Evolutionary conservation across 1,284 basidiomycete species (phyloP).

Genomic region (Fomitopsis pinicola): DNA sequence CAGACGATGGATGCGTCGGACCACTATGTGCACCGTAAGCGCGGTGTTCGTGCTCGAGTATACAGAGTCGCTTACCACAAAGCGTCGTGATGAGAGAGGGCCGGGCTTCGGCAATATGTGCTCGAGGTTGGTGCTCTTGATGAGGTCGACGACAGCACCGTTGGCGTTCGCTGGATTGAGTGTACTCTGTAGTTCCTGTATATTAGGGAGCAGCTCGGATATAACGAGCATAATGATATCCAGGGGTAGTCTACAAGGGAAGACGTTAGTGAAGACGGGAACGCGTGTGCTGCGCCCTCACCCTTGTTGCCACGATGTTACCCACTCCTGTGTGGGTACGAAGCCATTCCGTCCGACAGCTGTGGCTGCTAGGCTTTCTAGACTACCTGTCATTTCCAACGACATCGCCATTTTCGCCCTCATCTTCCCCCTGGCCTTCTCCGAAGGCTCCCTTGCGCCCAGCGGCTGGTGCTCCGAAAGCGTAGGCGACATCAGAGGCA

Average conservation of each 20-base stretch:
- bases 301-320: slow-evolving; percentile 87
- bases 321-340: slow-evolving; percentile 93
- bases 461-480: slow-evolving; percentile 17
- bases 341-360: slow-evolving; percentile 85
- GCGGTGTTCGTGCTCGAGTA: background rate
- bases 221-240: slow-evolving; percentile 82
- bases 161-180: slow-evolving; percentile 60
- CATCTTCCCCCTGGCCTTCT: slow-evolving; percentile 90
- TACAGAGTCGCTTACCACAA: slow-evolving; percentile 51
- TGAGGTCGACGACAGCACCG: slow-evolving; percentile 65
- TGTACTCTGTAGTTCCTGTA: slow-evolving; percentile 76
- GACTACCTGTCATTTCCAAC: slow-evolving; percentile 50
- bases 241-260: slow-evolving; percentile 62
- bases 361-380: slow-evolving; percentile 59
- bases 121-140: slow-evolving; percentile 58
- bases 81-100: slow-evolving; percentile 63
- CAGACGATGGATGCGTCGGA: slow-evolving; percentile 85
- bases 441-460: slow-evolving; percentile 46
- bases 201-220: slow-evolving; percentile 81
- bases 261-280: background rate
- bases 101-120: slow-evolving; percentile 71
- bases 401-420: slow-evolving; percentile 61
- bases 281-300: slow-evolving; percentile 26
- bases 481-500: slow-evolving; percentile 38
- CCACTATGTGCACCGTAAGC: slow-evolving; percentile 53